These are phyloP conservation scores for Cyanodermella asteris DNA, from an alignment of 2,329 filamentous ascomycete species.

Conservation along the genomic window DNA sequence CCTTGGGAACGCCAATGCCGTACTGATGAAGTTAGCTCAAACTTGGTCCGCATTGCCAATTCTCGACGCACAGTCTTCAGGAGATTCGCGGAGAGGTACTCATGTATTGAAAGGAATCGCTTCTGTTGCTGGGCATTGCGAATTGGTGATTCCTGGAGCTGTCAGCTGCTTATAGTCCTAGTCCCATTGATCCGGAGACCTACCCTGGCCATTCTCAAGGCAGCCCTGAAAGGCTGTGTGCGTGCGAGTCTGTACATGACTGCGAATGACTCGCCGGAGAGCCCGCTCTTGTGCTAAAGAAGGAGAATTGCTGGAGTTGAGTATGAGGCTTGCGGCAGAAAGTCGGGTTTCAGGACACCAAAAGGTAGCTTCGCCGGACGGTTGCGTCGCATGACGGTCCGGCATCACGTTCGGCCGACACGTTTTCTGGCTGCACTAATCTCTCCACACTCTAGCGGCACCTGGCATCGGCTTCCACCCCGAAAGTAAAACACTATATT, in stretches of 20 bases:
- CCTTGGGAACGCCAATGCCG: conserved; percentile 81
- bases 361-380: conserved; percentile 2
- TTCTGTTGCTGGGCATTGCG: conserved; percentile 45
- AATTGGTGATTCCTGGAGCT: conserved; percentile 5
- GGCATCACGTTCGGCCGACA: conserved; percentile 2
- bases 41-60: conserved; percentile 3
- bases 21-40: conserved; percentile 35
- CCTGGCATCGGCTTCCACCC: too few relatives aligned
- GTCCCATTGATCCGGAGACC: conserved; percentile 14
- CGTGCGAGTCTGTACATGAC: conserved; percentile 78
- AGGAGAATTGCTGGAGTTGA: too few relatives aligned
- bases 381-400: conserved; percentile 10
- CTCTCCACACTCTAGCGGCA: background rate
- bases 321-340: background rate
- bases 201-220: conserved; percentile 59
- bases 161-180: conserved; percentile 4
- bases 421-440: background rate
- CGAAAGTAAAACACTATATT: too few relatives aligned
- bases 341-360: background rate
- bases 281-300: too few relatives aligned
- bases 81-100: conserved; percentile 89
- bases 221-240: conserved; percentile 59
- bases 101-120: conserved; percentile 86
- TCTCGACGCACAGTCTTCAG: conserved; percentile 38
- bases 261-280: conserved; percentile 9